Evolutionary conservation across 768 basidiomycete species (phyloP), one percentile per base, ranked within the genome.

Genomic region (Lactarius deliciosus): DNA sequence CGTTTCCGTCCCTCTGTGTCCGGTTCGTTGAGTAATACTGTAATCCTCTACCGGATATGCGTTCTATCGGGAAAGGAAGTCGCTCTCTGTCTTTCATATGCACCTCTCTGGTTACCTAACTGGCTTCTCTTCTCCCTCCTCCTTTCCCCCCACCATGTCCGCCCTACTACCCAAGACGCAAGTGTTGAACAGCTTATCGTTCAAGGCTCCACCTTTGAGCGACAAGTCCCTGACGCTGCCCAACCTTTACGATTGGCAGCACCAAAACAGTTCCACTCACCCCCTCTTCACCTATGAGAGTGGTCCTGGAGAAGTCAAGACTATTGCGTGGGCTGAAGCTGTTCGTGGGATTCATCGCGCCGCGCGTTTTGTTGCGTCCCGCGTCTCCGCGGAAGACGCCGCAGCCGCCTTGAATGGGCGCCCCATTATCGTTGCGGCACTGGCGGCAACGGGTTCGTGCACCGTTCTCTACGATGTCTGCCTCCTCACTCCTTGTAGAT

Each of bases 241-340:
- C 13, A 70, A 74, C 22, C 36, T 76, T 18, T 73, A 72, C 47
- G 76, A 76, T 28, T 74, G 71, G 74, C 73, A 75, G 30, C 47
- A 47, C 30, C 57, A 60, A n/a, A 59, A 70, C 54, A 70, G 65
- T 41, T 59, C 73, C 10, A 36, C 40, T 32, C 73, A 77, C 40
- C 73, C 74, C 2, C 57, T 72, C 34, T 73, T 70, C 41, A 22
- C 47, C 22, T 73, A 64, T 47, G 67, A 66, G 30, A 69, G 69
- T 40, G 65, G 41, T 22, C 64, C 57, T 3, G 65, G 54, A 15
- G 50, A 60, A 38, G n/a, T 66, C 16, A 62, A 47, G 63, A 71
- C 69, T 7, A 70, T 74, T 15, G 16, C 22, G 1, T 72, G 71
- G 68, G 43, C 65, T 36, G 69, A 74, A 34, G 64, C 70, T 28